These are phyloP conservation scores for Eucalyptus marginata DNA, from an alignment of 345 rosid species.

Conservation along the genomic window DNA sequence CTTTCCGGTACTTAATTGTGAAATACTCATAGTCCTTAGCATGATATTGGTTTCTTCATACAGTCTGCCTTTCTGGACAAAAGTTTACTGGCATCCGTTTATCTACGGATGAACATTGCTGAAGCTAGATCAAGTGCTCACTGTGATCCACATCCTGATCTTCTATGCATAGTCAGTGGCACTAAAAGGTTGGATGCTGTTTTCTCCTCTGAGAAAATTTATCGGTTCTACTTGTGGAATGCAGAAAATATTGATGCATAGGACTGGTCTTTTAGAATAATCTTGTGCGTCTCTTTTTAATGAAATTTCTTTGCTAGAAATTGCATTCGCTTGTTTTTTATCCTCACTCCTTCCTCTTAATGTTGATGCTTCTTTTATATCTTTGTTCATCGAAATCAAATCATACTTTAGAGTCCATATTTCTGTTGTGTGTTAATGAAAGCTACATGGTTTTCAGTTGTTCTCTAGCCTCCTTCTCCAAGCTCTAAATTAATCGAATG, in stretches of 20 bases:
- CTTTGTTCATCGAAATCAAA: neutral
- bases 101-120: constrained; percentile 84
- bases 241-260: neutral
- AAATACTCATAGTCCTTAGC: neutral
- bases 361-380: neutral
- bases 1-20: neutral
- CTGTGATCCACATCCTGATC: constrained; percentile 85
- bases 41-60: constrained; percentile 2
- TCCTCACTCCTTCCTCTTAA: neutral
- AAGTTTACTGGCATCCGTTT: constrained; percentile 52
- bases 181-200: constrained; percentile 37
- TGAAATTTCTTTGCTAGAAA: neutral
- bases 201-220: neutral
- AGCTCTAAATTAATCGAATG: neutral
- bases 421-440: neutral
- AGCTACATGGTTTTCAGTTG: constrained; percentile 28
- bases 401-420: neutral
- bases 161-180: constrained; percentile 63
- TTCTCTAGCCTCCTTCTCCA: constrained; percentile 84
- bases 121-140: constrained; percentile 70
- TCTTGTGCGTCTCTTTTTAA: neutral
- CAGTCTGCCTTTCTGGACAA: constrained; percentile 51
- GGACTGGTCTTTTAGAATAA: neutral
- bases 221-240: neutral
- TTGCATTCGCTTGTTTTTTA: neutral